These are phyloP conservation scores for Royoungia palumana DNA, from an alignment of 768 basidiomycete species.

Conservation along the genomic window DNA sequence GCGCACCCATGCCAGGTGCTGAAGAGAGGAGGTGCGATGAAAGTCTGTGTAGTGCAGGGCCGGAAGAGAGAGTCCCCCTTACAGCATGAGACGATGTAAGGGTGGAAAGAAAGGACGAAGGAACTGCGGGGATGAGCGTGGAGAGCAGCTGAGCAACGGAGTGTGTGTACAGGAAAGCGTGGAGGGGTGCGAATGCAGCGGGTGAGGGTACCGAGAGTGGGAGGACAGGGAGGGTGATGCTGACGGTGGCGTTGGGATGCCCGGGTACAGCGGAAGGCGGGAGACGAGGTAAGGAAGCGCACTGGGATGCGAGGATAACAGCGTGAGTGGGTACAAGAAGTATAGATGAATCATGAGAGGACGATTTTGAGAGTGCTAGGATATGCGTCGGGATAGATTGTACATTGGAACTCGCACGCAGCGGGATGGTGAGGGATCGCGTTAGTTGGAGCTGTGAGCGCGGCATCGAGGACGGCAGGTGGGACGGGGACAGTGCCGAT, in stretches of 20 bases:
- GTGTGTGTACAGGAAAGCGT: slow-evolving; percentile 66
- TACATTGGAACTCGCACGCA: slow-evolving; percentile 26
- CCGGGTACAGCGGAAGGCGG: slow-evolving; percentile 37
- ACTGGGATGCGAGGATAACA: slow-evolving; percentile 66
- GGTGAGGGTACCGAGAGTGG: slow-evolving; percentile 63
- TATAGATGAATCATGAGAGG: slow-evolving; percentile 30
- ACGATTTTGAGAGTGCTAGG: slow-evolving; percentile 42
- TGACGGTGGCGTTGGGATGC: slow-evolving; percentile 30
- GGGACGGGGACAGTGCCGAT: slow-evolving; percentile 48
- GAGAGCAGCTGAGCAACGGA: slow-evolving; percentile 48
- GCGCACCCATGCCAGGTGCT: slow-evolving; percentile 40
- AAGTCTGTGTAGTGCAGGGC: slow-evolving; percentile 51
- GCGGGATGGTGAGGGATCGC: slow-evolving; percentile 28
- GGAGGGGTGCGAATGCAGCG: slow-evolving; percentile 54
- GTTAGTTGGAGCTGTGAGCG: slow-evolving; percentile 32
- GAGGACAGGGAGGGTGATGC: slow-evolving; percentile 55
- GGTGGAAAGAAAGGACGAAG: slow-evolving; percentile 29
- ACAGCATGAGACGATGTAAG: slow-evolving; percentile 29
- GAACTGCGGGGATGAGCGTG: slow-evolving; percentile 40
- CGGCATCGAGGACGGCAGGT: slow-evolving; percentile 33
- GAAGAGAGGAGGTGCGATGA: slow-evolving; percentile 50
- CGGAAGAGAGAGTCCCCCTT: slow-evolving; percentile 46
- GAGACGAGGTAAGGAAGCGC: slow-evolving; percentile 58
- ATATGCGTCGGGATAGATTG: slow-evolving; percentile 48
- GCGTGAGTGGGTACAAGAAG: slow-evolving; percentile 67